phyloP scores from a whole-genome alignment of 2,329 filamentous ascomycete species.

The Epichloe amarillans region DNA sequence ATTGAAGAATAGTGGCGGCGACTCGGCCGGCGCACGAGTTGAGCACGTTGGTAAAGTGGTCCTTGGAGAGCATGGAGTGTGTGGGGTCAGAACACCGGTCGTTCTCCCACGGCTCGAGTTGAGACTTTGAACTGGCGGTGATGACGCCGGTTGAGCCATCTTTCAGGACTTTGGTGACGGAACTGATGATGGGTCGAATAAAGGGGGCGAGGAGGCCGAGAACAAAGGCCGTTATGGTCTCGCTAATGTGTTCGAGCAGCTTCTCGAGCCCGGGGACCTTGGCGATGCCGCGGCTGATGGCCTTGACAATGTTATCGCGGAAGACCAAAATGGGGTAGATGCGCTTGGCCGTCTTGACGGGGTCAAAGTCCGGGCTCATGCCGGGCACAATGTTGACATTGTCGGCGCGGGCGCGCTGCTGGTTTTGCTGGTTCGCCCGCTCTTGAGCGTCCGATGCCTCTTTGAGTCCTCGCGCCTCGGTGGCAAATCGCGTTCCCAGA shows the following conservation, averaged over 20 bases:
- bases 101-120: constrained; percentile 71
- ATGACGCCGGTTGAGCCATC: constrained; percentile 65
- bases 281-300: constrained; percentile 71
- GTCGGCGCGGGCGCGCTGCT: constrained; percentile 20
- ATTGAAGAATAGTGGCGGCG: constrained; percentile 66
- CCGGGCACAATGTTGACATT: constrained; percentile 54
- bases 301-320: constrained; percentile 82
- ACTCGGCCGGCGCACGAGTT: constrained; percentile 67
- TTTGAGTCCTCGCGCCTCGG: constrained; percentile 51
- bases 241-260: constrained; percentile 85
- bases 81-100: constrained; percentile 64
- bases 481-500: constrained; percentile 50
- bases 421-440: constrained; percentile 40
- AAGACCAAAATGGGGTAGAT: constrained; percentile 95
- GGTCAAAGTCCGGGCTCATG: constrained; percentile 64
- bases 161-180: constrained; percentile 74
- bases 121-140: constrained; percentile 54
- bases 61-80: constrained; percentile 72
- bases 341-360: constrained; percentile 59
- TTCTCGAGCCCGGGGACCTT: constrained; percentile 86
- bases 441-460: constrained; percentile 50
- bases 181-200: constrained; percentile 78
- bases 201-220: constrained; percentile 85
- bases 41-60: constrained; percentile 69
- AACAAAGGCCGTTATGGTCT: constrained; percentile 84